Evolutionary conservation across 768 basidiomycete genomes (phyloP).

Genomic region (Mycena venus): DNA sequence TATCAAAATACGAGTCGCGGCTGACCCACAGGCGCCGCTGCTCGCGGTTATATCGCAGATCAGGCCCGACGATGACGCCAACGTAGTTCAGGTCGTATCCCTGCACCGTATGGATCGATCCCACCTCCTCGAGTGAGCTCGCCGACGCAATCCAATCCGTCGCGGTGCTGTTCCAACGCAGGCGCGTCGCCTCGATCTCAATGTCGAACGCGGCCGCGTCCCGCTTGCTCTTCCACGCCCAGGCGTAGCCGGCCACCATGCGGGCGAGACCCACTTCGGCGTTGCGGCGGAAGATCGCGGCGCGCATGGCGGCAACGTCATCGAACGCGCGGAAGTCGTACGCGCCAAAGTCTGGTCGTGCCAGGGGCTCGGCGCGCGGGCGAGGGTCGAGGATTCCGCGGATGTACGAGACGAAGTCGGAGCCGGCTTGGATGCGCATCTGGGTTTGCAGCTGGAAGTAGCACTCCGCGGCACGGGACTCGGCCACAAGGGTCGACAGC

Average conservation of each 20-base stretch:
- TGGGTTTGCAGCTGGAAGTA: slow-evolving; percentile 28
- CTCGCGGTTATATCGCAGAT: slow-evolving; percentile 21
- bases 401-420: slow-evolving; percentile 28
- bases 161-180: slow-evolving; percentile 24
- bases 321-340: slow-evolving; percentile 24
- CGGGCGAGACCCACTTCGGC: slow-evolving; percentile 20
- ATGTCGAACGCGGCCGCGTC: slow-evolving; percentile 19
- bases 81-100: slow-evolving; percentile 26
- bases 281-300: slow-evolving; percentile 22
- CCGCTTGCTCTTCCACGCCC: slow-evolving; percentile 23
- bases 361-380: slow-evolving; percentile 9
- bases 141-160: slow-evolving; percentile 27
- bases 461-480: slow-evolving; percentile 20
- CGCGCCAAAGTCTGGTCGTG: slow-evolving; percentile 18
- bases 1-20: slow-evolving; percentile 22
- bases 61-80: slow-evolving; percentile 23
- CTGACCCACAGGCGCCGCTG: slow-evolving; percentile 19
- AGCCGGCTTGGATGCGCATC: slow-evolving; percentile 29
- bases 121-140: slow-evolving; percentile 26
- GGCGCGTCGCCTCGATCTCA: slow-evolving; percentile 21
- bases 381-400: slow-evolving; percentile 21
- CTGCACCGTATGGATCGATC: slow-evolving; percentile 26
- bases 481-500: slow-evolving; percentile 16
- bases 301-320: slow-evolving; percentile 23
- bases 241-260: slow-evolving; percentile 26